A percentile compares a stretch with the other conserved stretches of the same genome.
phyloP scores from a whole-genome alignment of 331 rosid species.

The Cydonia oblonga region DNA sequence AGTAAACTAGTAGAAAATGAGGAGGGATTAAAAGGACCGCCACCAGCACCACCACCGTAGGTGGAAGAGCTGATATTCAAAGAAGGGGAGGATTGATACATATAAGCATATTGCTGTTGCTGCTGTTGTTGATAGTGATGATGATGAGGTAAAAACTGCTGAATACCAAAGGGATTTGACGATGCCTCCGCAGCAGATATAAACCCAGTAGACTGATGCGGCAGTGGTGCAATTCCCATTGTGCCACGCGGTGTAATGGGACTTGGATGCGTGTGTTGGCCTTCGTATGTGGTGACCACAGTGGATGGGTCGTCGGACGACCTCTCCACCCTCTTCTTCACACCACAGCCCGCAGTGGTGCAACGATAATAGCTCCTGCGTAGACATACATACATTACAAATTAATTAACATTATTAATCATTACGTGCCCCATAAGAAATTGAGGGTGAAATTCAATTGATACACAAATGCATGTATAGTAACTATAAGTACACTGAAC shows the following conservation, averaged over 20 bases:
- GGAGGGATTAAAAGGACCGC: background rate
- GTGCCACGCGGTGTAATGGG: conserved; percentile 46
- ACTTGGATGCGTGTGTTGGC: conserved; percentile 70
- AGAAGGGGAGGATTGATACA: conserved; percentile 27
- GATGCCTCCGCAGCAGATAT: background rate
- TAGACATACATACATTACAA: background rate
- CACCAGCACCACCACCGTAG: background rate
- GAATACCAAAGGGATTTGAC: background rate
- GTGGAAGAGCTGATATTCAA: conserved; percentile 16
- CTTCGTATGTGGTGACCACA: conserved; percentile 85
- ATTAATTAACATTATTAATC: background rate
- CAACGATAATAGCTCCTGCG: conserved; percentile 93
- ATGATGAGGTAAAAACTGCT: conserved; percentile 5
- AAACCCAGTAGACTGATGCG: background rate
- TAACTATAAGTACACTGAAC: background rate
- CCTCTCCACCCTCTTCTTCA: conserved; percentile 90
- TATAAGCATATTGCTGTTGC: conserved; percentile 12
- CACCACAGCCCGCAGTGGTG: conserved; percentile 62
- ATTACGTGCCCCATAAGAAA: background rate
- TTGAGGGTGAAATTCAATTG: background rate
- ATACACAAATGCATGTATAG: no score
- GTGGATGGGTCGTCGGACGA: conserved; percentile 43
- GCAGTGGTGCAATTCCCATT: conserved; percentile 26
- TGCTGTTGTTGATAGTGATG: conserved; percentile 14
- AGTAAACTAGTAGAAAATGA: conserved; percentile 14